Evolutionary conservation across 1,284 basidiomycete species (phyloP).

Genomic region (Cutaneotrichosporon sp.): DNA sequence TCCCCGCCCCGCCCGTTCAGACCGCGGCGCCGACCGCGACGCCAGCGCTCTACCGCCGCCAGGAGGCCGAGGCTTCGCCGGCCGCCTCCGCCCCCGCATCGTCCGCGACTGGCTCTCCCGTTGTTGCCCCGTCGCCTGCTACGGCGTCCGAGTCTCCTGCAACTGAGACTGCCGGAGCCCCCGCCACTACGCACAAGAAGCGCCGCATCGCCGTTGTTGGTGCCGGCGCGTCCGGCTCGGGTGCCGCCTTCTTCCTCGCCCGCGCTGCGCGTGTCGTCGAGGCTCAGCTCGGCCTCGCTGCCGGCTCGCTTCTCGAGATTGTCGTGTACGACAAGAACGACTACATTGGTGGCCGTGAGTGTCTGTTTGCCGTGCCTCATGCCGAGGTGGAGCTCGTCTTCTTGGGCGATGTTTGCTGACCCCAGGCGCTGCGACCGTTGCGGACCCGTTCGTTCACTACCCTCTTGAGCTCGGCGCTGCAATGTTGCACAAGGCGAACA

Average conservation of each 20-base stretch:
- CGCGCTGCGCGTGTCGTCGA: slow-evolving; percentile 62
- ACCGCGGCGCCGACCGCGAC: too few relatives aligned
- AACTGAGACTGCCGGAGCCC: not conserved
- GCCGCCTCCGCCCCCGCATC: too few relatives aligned
- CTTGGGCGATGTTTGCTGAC: not conserved
- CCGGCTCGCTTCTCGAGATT: slow-evolving; percentile 64
- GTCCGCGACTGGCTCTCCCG: too few relatives aligned
- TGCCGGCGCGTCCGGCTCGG: slow-evolving; percentile 80
- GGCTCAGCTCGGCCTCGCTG: slow-evolving; percentile 59
- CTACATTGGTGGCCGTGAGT: slow-evolving; percentile 82
- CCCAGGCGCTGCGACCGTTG: not conserved
- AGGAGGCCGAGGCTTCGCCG: too few relatives aligned
- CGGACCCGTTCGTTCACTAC: slow-evolving; percentile 41
- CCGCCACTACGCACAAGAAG: not conserved
- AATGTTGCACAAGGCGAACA: slow-evolving; percentile 81
- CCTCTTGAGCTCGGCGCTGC: slow-evolving; percentile 82
- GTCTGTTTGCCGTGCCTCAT: too few relatives aligned
- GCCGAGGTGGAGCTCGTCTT: too few relatives aligned
- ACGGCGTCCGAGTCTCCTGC: too few relatives aligned
- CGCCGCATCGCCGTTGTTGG: slow-evolving; percentile 73
- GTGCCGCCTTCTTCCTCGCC: slow-evolving; percentile 82
- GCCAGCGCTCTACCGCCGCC: too few relatives aligned
- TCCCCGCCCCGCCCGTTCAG: too few relatives aligned
- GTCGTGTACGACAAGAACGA: slow-evolving; percentile 77
- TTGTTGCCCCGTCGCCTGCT: too few relatives aligned